A percentile compares a stretch with the other conserved stretches of the same genome.
Conservation (phyloP, 2,329 filamentous ascomycete genomes). For the Xylaria digitata region DNA sequence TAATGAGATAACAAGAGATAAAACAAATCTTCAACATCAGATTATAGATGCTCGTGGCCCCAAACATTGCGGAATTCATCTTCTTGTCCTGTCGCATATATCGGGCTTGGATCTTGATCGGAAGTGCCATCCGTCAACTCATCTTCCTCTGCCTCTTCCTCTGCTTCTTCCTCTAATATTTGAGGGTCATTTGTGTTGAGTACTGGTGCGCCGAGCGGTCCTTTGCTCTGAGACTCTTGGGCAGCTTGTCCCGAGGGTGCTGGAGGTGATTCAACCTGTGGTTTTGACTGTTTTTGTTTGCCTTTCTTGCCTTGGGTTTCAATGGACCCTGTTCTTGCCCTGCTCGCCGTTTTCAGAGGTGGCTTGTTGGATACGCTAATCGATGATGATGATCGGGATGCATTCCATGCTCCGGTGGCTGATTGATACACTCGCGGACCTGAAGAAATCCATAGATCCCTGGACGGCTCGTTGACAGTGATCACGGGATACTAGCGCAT, state of each 20-base stretch:
- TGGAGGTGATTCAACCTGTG: conserved; percentile 36
- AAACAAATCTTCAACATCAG: conserved; percentile 23
- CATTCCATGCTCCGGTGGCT: conserved; percentile 48
- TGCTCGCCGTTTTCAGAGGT: conserved; percentile 38
- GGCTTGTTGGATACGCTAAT: conserved; percentile 48
- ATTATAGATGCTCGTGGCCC: conserved; percentile 44
- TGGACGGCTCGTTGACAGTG: conserved; percentile 77
- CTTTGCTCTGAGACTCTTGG: conserved; percentile 47
- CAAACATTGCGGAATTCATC: conserved; percentile 49
- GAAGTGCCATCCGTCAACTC: conserved; percentile 42
- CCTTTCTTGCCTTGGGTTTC: conserved; percentile 48
- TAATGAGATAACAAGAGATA: conserved; percentile 37
- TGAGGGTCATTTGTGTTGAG: conserved; percentile 50
- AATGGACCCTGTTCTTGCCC: conserved; percentile 40
- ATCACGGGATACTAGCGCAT: conserved; percentile 85
- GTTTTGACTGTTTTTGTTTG: conserved; percentile 45
- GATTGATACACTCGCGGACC: conserved; percentile 52
- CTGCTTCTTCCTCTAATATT: conserved; percentile 50
- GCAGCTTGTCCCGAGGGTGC: conserved; percentile 45
- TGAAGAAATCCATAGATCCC: conserved; percentile 69
- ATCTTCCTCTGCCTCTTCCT: conserved; percentile 51
- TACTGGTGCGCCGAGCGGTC: conserved; percentile 49
- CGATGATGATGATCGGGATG: conserved; percentile 44
- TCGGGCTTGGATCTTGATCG: conserved; percentile 37
- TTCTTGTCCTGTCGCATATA: conserved; percentile 44